Evolutionary conservation across 495 filamentous ascomycete species (phyloP), one percentile per base, ranked within the genome.

Genomic region (Bacidia gigantensis): DNA sequence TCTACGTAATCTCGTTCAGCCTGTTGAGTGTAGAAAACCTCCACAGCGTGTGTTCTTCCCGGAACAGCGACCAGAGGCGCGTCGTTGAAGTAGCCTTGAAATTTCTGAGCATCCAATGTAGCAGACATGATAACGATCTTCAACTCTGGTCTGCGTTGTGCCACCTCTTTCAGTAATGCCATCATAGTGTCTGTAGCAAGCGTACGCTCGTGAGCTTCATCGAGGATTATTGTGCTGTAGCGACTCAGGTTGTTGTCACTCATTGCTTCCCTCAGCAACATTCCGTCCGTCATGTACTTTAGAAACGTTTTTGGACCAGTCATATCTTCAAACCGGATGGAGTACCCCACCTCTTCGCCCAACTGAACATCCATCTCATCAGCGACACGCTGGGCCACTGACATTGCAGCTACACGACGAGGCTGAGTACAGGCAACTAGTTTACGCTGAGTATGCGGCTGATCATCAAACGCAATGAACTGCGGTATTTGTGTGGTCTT

Each of bases 281-380:
- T 97, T 80, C 93, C 93, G 65, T 99, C 93, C 25, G 93, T 99
- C 93, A 99, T 97, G 72, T 99, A 99, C 72, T 97, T 99, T 46
- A 99, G 71, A 38, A 96, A 77, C 9, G 93, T 99, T 67, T 87
- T 95, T 50, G 79, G 76, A 41, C 87, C 76, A 0, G 93, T 97
- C 69, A 82, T 87, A 65, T 99, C 92, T 66, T 97, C 93, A 68
- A 99, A 99, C 69, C 93, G 88, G 60, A 99, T 97, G 67, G 84
- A 96, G 72, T 97, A 99, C 65, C 93, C 93, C 51, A 99, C 89
- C 64, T 99, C 93, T 54, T 96, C 83, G 43, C 93, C 93, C 23
- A 99, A 72, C 17, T 75, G 77, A 54, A 97, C 92, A 65, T 97
- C 93, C 81, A 97, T 82, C 67, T 99, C 93, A 60, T 90, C 76